Conservation (phyloP, 148 eudicot species). For the Hydrangea macrophylla region DNA sequence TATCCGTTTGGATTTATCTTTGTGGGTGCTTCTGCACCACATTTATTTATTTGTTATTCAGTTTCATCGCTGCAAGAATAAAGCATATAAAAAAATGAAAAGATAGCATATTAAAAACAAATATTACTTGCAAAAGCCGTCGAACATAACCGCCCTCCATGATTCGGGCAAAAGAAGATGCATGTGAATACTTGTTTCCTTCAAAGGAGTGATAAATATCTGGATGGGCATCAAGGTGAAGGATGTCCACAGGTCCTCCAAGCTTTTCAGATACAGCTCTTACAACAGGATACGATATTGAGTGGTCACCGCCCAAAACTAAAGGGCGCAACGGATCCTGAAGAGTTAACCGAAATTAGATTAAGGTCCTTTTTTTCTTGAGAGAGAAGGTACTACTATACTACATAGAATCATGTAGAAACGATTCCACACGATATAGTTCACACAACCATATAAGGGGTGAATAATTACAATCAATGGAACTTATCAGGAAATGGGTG, state of each 20-base stretch:
- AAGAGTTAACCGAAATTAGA: slow-evolving; percentile 3
- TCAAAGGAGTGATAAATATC: slow-evolving; percentile 74
- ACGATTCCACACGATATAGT: too few relatives aligned
- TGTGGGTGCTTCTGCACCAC: too few relatives aligned
- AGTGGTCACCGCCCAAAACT: slow-evolving; percentile 81
- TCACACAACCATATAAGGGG: too few relatives aligned
- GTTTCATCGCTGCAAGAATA: not conserved
- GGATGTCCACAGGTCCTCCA: slow-evolving; percentile 76
- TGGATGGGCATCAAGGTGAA: slow-evolving; percentile 86
- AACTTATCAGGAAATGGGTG: too few relatives aligned
- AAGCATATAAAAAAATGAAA: not conserved
- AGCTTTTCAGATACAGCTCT: slow-evolving; percentile 87
- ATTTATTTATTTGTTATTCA: too few relatives aligned
- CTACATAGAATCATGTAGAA: too few relatives aligned
- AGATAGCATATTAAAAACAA: slow-evolving; percentile 8
- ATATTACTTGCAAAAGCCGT: slow-evolving; percentile 60
- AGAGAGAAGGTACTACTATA: too few relatives aligned
- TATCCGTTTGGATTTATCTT: too few relatives aligned
- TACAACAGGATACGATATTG: slow-evolving; percentile 70
- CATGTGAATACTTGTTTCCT: slow-evolving; percentile 82
- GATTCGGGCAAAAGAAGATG: slow-evolving; percentile 82
- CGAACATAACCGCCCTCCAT: slow-evolving; percentile 89
- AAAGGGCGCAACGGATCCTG: slow-evolving; percentile 77
- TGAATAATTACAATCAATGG: too few relatives aligned
- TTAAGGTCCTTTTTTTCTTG: too few relatives aligned